Evolutionary conservation across 129 eudicot genomes (phyloP).

Genomic region (carrot (Daucus carota)): DH1_v3.0 NC_030382.2:39962501-39963000

Average conservation of each 20-base stretch:
- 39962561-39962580: neutral
- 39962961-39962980: neutral
- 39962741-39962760: neutral
- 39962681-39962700: conserved; percentile 82
- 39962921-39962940: neutral
- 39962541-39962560: neutral
- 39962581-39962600: neutral
- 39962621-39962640: conserved; percentile 17
- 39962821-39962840: conserved; percentile 95
- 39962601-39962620: neutral
- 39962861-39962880: neutral
- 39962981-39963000: neutral
- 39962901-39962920: neutral
- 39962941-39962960: neutral
- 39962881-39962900: neutral
- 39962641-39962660: conserved; percentile 72
- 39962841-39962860: conserved; percentile 37
- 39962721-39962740: neutral
- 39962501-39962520: neutral
- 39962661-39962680: conserved; percentile 95
- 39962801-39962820: conserved; percentile 79
- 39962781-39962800: conserved; percentile 73
- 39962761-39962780: conserved; percentile 24
- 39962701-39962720: conserved; percentile 12
- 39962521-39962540: neutral